Base-by-base conservation (phyloP, 805 yeast genomes). In the Lachancea kluyveri region DNA sequence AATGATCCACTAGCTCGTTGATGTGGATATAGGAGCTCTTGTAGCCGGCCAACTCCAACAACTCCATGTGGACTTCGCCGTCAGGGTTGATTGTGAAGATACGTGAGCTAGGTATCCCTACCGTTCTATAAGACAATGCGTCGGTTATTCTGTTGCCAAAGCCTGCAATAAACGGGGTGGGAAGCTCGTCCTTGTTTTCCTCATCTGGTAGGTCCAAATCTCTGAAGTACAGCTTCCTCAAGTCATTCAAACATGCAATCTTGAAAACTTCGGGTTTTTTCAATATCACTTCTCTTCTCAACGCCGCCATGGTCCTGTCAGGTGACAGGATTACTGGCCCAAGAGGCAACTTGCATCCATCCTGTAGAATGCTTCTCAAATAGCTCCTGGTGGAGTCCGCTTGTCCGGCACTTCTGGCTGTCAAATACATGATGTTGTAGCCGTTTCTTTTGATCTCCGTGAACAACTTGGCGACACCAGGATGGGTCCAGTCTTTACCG, bases 221-320 rank as follows among this genome's bases (percentile, higher is more conserved):
- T 17, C 39, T 49, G 30, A 54, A 43, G 57, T 82, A 90, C 13
- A 92, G 64, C 26, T 78, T 71, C 48, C 77, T 75, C 38, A 92
- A 78, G 61, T 92, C 98, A 33, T 79, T 77, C 39, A 92, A 64
- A 58, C 97, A 90, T 1, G 98, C 95, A 88, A 92, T 92, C 51
- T 92, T 92, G 67, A 92, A 92, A n/a, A 92, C 92, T 58, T 92
- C 97, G 0, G 98, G 98, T 52, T 90, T 90, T 44, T 88, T 85
- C 51, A 90, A 62, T 27, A 92, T 90, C 17, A 92, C 94, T 54
- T 92, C 98, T 41, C 98, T 70, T 46, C 74, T 72, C 33, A 92
- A 62, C 0, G 98, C 98, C 3, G 97, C 97, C 65, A 92, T 85
- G 0, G 97, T 90, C 46, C 98, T 62, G 59, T 92, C 98, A 0